Percentiles rank a stretch among this genome's conserved stretches.
These are phyloP conservation scores for Acacia confusa DNA, from an alignment of 306 rosid genomes.

Conservation along the genomic window DNA sequence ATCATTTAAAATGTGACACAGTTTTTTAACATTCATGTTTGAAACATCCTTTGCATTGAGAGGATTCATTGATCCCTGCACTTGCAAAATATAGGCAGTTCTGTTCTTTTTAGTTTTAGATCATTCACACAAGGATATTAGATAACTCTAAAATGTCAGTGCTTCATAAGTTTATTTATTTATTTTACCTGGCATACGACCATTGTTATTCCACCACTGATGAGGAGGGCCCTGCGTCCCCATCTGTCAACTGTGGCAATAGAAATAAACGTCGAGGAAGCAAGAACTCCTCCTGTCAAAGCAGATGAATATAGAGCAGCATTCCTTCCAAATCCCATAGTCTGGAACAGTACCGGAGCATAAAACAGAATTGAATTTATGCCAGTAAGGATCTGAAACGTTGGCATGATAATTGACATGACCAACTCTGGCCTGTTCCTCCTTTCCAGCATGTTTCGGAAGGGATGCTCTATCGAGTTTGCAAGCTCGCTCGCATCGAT, in stretches of 20 bases:
- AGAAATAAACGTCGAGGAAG: constrained; percentile 70
- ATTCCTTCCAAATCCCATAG: constrained; percentile 77
- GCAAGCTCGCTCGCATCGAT: constrained; percentile 79
- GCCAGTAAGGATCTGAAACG: constrained; percentile 85
- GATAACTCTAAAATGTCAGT: not conserved
- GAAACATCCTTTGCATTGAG: not conserved
- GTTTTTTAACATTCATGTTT: not conserved
- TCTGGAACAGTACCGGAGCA: constrained; percentile 73
- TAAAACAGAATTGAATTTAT: constrained; percentile 54
- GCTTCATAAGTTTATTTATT: not conserved
- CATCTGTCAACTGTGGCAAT: constrained; percentile 77
- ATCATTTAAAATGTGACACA: not conserved
- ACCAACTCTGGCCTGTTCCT: constrained; percentile 76
- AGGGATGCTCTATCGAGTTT: constrained; percentile 63
- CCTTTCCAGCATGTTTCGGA: constrained; percentile 65
- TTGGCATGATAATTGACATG: constrained; percentile 88
- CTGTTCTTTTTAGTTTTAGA: not conserved
- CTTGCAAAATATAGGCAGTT: not conserved
- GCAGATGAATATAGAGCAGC: constrained; percentile 90
- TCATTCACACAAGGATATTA: not conserved
- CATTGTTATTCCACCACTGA: constrained; percentile 90
- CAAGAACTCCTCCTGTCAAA: constrained; percentile 86
- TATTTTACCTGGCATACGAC: constrained; percentile 57
- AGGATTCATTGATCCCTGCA: not conserved
- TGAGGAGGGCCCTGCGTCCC: constrained; percentile 72